Evolutionary conservation across 2,329 filamentous ascomycete species (phyloP), one percentile per base, ranked within the genome.

Genomic region (Penicillium italicum): DNA sequence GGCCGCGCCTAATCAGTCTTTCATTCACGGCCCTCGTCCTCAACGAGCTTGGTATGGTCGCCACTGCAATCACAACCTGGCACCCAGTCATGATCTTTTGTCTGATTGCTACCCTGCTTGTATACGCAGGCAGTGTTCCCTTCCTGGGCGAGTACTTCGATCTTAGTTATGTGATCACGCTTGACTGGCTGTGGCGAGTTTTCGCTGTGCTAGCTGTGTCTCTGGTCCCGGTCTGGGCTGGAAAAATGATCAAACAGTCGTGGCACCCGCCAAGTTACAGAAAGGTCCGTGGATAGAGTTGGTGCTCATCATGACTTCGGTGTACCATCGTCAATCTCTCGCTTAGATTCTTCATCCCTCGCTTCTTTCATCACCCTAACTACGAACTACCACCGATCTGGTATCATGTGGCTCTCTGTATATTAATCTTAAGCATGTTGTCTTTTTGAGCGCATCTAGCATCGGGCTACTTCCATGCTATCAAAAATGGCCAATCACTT

Each of bases 11-110:
- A 87, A 90, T 97, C 52, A 85, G 89, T 24, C 90, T 99, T 43
- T 91, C 87, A 55, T 99, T 96, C 71, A 95, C 93, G 0, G 91
- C 91, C 0, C 83, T 99, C 2, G 86, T 99, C 5, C 78, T 97
- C 59, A 99, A 97, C 72, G 94, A 99, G 72, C 82, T 99, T 57
- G 83, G 95, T 65, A 99, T 99, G 95, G 94, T 97, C 2, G 93
- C 92, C 4, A 90, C 96, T 56, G 90, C 96, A 71, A 90, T 99
- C 65, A 96, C 91, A 4, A 99, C 94, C 0, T 99, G 94, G 94
- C 94, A 97, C 73, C 88, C 88, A 37, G 81, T 93, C 59, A 97
- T 97, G 92, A 87, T 96, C 52, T 77, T 90, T 49, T 87, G 83
- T 62, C 88, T 97, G 58, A 68, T 96, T 6, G 92, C 90, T 14